A percentile compares a stretch with the other conserved stretches of the same genome.
Evolutionary conservation across 2,329 filamentous ascomycete genomes (phyloP).

Genomic region (Trichoderma harzianum): DNA sequence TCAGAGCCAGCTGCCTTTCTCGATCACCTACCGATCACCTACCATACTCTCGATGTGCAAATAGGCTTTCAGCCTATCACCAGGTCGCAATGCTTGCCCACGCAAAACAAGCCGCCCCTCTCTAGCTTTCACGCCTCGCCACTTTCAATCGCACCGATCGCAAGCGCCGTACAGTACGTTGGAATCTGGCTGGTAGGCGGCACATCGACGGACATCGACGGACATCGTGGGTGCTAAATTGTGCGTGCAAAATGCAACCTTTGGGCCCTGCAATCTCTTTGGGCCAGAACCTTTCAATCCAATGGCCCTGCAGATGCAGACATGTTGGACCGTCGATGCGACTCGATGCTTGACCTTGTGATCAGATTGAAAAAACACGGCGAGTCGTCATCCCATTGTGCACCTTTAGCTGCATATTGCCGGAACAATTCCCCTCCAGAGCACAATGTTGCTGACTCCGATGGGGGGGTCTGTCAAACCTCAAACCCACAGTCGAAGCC

Average conservation of each 20-base stretch:
- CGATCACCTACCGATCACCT: conserved; percentile 3
- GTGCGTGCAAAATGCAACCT: not conserved
- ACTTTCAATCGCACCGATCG: not conserved
- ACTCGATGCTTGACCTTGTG: not conserved
- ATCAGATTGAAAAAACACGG: not conserved
- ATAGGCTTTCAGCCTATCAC: not conserved
- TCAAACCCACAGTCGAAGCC: not conserved
- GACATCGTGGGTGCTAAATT: not conserved
- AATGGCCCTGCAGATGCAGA: not conserved
- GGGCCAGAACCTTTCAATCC: not conserved
- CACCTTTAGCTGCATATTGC: not conserved
- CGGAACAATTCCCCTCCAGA: not conserved
- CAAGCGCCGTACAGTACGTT: not conserved
- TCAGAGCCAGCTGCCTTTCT: not conserved
- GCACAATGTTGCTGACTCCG: not conserved
- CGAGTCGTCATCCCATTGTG: not conserved
- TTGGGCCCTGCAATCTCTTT: not conserved
- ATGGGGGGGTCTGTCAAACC: not conserved
- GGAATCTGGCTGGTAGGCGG: not conserved
- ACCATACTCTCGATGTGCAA: conserved; percentile 4
- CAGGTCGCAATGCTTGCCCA: not conserved
- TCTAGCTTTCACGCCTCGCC: not conserved
- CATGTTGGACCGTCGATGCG: not conserved
- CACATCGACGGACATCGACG: not conserved
- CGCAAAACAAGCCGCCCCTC: not conserved